Evolutionary conservation across 345 rosid genomes (phyloP).

Genomic region (Eucalyptus cloeziana): DNA sequence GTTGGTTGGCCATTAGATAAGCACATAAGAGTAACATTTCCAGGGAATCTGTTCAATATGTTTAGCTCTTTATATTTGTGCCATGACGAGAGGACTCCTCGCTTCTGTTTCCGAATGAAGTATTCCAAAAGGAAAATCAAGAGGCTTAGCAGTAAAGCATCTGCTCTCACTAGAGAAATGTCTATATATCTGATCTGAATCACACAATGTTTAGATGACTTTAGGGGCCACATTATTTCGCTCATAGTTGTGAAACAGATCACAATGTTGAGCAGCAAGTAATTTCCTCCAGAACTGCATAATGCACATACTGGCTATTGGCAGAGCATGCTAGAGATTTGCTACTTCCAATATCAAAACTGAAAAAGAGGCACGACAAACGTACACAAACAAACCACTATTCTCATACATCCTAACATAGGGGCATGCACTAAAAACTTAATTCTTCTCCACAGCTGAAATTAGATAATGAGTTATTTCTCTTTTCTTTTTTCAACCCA

Average conservation of each 20-base stretch:
- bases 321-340: background rate
- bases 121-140: background rate
- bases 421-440: background rate
- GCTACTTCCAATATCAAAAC: background rate
- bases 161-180: background rate
- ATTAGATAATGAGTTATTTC: background rate
- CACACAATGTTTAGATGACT: background rate
- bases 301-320: background rate
- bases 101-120: background rate
- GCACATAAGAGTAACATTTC: background rate
- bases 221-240: background rate
- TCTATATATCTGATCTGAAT: background rate
- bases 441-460: background rate
- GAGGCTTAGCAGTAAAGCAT: background rate
- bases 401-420: background rate
- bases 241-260: background rate
- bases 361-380: background rate
- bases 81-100: background rate
- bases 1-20: background rate
- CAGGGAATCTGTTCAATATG: background rate
- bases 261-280: background rate
- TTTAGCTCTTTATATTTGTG: background rate
- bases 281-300: background rate
- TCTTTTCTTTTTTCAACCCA: background rate
- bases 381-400: background rate